Percentiles rank a stretch among this genome's conserved stretches.
phyloP scores from a whole-genome alignment of 331 rosid genomes.

The Pyrus hybrid region DNA sequence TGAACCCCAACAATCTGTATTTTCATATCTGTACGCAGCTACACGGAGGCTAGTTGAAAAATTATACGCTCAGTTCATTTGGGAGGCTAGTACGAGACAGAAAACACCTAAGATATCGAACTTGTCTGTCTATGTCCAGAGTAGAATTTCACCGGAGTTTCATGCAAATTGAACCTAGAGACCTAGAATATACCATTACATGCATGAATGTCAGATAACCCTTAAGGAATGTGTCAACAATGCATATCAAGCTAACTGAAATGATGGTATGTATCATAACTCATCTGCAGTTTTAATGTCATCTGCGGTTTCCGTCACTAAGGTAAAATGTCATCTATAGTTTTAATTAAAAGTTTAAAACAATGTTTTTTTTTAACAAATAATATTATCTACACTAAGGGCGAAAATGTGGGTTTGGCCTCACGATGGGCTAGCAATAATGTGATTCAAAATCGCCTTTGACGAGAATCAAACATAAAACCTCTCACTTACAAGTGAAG shows the following conservation, averaged over 20 bases:
- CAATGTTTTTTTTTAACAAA: too few relatives aligned
- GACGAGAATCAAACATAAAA: too few relatives aligned
- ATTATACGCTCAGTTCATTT: slow-evolving; percentile 2
- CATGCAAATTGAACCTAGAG: background rate
- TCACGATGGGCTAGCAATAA: too few relatives aligned
- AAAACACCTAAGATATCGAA: slow-evolving; percentile 45
- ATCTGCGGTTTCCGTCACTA: too few relatives aligned
- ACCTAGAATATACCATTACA: background rate
- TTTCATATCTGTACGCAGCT: background rate
- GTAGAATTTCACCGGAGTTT: background rate
- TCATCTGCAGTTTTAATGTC: too few relatives aligned
- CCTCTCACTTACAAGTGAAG: too few relatives aligned
- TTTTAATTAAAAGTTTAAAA: too few relatives aligned
- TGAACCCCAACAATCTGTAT: background rate
- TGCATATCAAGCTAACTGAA: background rate
- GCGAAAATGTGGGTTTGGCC: rapidly evolving
- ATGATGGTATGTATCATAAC: background rate
- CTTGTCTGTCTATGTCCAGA: slow-evolving; percentile 26
- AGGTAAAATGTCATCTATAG: too few relatives aligned
- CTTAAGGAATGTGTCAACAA: background rate
- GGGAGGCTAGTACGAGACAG: slow-evolving; percentile 9
- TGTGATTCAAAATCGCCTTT: too few relatives aligned
- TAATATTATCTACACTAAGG: too few relatives aligned
- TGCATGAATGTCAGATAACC: background rate
- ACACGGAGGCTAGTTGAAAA: background rate